Conservation (phyloP, 2,329 filamentous ascomycete species). For the Fusarium pseudograminearum region DNA sequence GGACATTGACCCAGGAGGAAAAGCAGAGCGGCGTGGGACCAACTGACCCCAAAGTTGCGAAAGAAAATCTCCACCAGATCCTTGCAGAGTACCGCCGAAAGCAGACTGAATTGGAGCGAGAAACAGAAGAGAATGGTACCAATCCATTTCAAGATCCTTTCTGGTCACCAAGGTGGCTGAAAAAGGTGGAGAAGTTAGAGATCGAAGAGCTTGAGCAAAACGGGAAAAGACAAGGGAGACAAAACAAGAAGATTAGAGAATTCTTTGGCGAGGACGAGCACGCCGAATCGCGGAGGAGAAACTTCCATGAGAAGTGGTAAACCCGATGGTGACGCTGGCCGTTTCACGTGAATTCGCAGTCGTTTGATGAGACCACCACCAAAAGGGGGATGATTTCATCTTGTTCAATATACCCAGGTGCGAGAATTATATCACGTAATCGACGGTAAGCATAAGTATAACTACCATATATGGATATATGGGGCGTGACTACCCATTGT, state of each 20-base stretch:
- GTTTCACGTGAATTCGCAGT: conserved; percentile 1
- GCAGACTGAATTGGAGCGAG: background rate
- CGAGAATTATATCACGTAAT: conserved; percentile 6
- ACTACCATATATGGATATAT: background rate
- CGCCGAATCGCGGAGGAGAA: background rate
- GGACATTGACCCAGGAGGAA: conserved; percentile 46
- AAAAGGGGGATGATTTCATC: background rate
- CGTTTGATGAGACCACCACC: background rate
- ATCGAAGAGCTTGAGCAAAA: background rate
- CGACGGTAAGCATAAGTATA: conserved; percentile 5
- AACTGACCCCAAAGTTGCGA: conserved; percentile 10
- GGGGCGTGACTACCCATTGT: conserved; percentile 1
- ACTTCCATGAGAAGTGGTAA: background rate
- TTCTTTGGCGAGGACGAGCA: background rate
- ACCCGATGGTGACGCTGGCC: background rate
- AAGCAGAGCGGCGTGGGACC: background rate
- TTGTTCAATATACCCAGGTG: conserved; percentile 24
- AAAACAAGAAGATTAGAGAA: background rate
- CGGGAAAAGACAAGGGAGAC: background rate
- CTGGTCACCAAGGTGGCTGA: conserved; percentile 12
- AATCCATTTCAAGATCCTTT: conserved; percentile 28
- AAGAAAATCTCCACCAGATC: conserved; percentile 27
- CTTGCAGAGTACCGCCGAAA: conserved; percentile 23
- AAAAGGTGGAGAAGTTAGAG: conserved; percentile 3
- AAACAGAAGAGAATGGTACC: background rate